These are phyloP conservation scores for Clarkia xantiana DNA, from an alignment of 345 rosid genomes.

Conservation along the genomic window DNA sequence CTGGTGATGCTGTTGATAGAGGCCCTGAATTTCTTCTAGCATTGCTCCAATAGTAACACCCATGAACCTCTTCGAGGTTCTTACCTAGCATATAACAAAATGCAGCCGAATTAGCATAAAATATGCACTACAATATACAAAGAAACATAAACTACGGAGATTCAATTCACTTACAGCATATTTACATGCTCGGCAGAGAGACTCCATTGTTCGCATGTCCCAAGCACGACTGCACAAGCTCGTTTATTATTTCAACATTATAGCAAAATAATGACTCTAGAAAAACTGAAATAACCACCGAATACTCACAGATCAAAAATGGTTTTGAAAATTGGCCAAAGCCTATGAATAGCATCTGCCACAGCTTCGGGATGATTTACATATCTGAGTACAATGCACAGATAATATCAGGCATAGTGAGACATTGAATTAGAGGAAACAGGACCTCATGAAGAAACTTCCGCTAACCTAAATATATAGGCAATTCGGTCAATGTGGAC, in stretches of 20 bases:
- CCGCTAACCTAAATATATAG: constrained; percentile 73
- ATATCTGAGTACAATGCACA: constrained; percentile 36
- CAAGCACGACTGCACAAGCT: constrained; percentile 81
- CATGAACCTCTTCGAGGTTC: constrained; percentile 93
- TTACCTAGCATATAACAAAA: constrained; percentile 27
- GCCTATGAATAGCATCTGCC: constrained; percentile 80
- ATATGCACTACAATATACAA: background rate
- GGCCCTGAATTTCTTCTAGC: constrained; percentile 83
- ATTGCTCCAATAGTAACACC: constrained; percentile 84
- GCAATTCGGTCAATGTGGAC: constrained; percentile 96
- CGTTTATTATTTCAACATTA: constrained; percentile 6
- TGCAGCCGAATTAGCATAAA: background rate
- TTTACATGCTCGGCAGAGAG: constrained; percentile 98
- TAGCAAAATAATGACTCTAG: too few relatives aligned
- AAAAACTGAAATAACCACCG: too few relatives aligned
- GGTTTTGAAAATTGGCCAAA: constrained; percentile 85
- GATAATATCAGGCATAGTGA: constrained; percentile 11
- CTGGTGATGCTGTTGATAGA: constrained; percentile 87
- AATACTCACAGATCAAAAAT: constrained; percentile 77
- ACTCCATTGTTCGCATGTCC: constrained; percentile 99
- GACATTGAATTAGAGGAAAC: constrained; percentile 6
- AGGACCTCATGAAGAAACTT: background rate
- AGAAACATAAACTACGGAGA: background rate
- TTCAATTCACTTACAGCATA: constrained; percentile 65
- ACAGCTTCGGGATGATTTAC: constrained; percentile 95